These are phyloP conservation scores for Dysphania ambrosioides DNA, from an alignment of 148 eudicot species.

Conservation along the genomic window DNA sequence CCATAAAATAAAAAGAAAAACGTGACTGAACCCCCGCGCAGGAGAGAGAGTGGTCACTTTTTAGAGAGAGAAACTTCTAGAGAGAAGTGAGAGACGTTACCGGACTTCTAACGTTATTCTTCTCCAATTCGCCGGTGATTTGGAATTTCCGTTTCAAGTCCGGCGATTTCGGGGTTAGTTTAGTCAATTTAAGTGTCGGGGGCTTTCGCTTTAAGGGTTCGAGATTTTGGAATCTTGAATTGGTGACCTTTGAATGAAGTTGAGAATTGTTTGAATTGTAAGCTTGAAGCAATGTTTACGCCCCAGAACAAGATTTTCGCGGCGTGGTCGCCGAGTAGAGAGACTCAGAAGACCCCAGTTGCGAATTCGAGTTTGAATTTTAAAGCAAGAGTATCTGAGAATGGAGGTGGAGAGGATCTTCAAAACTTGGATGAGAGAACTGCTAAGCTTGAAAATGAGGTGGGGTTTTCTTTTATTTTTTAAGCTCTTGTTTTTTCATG, in stretches of 20 bases:
- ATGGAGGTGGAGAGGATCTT: conserved; percentile 34
- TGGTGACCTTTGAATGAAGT: conserved; percentile 23
- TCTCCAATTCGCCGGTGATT: conserved; percentile 15
- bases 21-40: conserved; percentile 57
- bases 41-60: conserved; percentile 28
- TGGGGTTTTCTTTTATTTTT: conserved; percentile 20
- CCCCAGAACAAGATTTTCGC: conserved; percentile 69
- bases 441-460: conserved; percentile 77
- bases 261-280: conserved; percentile 14
- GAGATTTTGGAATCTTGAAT: conserved; percentile 15
- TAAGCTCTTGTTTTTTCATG: not conserved
- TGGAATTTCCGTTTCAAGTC: conserved; percentile 44
- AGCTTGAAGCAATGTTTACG: conserved; percentile 50
- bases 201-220: conserved; percentile 11
- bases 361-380: conserved; percentile 35
- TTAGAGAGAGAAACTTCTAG: conserved; percentile 28
- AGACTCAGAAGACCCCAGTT: conserved; percentile 36
- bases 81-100: conserved; percentile 41
- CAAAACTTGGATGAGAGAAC: conserved; percentile 39
- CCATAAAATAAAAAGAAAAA: conserved; percentile 13
- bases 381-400: conserved; percentile 39
- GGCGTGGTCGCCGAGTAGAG: conserved; percentile 58
- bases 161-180: conserved; percentile 41
- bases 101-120: conserved; percentile 51
- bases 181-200: no score